Conservation (phyloP, 192 early-diverging fungal species). For the Kappamyces sp. region DNA sequence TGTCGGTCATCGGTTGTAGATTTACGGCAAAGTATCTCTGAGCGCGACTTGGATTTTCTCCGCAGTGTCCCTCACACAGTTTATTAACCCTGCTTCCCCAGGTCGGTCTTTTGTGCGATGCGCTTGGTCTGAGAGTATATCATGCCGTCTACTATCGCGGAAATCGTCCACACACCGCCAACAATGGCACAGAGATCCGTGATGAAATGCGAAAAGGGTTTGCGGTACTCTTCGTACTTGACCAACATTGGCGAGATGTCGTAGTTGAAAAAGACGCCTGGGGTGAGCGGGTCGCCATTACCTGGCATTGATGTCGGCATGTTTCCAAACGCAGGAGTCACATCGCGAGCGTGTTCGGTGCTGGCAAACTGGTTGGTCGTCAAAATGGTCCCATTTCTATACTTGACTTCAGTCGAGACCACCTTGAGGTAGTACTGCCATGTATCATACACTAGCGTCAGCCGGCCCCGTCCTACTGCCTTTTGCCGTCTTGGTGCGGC, state of each 20-base stretch:
- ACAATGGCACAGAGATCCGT: slow-evolving; percentile 88
- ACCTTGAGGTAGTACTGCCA: slow-evolving; percentile 95
- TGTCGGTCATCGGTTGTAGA: too few relatives aligned
- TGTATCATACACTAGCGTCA: slow-evolving; percentile 45
- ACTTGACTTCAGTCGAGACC: slow-evolving; percentile 76
- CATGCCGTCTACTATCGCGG: slow-evolving; percentile 77
- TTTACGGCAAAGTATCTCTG: too few relatives aligned
- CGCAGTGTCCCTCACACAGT: too few relatives aligned
- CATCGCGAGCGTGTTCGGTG: slow-evolving; percentile 73
- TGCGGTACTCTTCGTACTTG: slow-evolving; percentile 70
- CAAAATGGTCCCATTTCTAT: slow-evolving; percentile 59
- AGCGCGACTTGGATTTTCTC: too few relatives aligned
- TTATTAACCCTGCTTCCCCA: slow-evolving; percentile 56
- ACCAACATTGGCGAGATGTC: slow-evolving; percentile 97
- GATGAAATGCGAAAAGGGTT: slow-evolving; percentile 82
- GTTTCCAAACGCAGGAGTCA: slow-evolving; percentile 23
- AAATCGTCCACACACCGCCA: slow-evolving; percentile 93
- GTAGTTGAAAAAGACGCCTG: slow-evolving; percentile 86
- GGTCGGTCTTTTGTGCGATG: slow-evolving; percentile 68
- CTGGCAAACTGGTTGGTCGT: slow-evolving; percentile 92
- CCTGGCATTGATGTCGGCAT: slow-evolving; percentile 29
- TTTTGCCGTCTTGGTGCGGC: slow-evolving; percentile 47
- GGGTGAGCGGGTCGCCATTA: slow-evolving; percentile 8
- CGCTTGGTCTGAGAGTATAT: slow-evolving; percentile 82
- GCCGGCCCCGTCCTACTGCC: slow-evolving; percentile 30